Conservation (phyloP, 306 rosid genomes). For the Geum urbanum region DNA sequence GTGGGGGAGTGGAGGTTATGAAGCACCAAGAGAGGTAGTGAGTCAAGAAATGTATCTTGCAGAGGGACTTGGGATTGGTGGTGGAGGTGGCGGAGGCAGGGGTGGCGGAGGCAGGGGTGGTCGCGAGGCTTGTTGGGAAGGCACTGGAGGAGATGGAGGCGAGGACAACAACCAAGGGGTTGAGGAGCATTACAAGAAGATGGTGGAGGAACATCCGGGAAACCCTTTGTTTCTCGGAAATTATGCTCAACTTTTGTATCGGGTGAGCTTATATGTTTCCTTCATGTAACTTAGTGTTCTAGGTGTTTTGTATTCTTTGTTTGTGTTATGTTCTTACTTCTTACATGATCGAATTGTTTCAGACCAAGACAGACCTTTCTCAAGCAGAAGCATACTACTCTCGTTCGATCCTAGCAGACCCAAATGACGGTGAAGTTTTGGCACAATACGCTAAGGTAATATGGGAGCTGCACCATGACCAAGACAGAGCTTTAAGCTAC, state of each 20-base stretch:
- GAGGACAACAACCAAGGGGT: slow-evolving; percentile 45
- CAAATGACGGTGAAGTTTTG: slow-evolving; percentile 66
- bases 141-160: slow-evolving; percentile 46
- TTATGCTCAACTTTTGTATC: slow-evolving; percentile 67
- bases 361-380: slow-evolving; percentile 54
- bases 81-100: slow-evolving; percentile 27
- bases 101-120: slow-evolving; percentile 29
- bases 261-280: slow-evolving; percentile 34
- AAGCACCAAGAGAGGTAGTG: slow-evolving; percentile 16
- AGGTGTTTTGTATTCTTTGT: not conserved
- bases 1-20: slow-evolving; percentile 31
- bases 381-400: slow-evolving; percentile 71
- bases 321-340: not conserved
- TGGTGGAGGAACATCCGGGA: slow-evolving; percentile 78
- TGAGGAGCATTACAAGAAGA: slow-evolving; percentile 62
- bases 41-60: slow-evolving; percentile 48
- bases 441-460: slow-evolving; percentile 72
- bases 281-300: not conserved
- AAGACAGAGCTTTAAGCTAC: slow-evolving; percentile 60
- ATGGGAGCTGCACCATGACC: slow-evolving; percentile 73
- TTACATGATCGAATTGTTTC: slow-evolving; percentile 11
- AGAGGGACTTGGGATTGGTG: slow-evolving; percentile 52
- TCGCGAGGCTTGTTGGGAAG: slow-evolving; percentile 31
- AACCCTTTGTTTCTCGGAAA: slow-evolving; percentile 73
- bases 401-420: slow-evolving; percentile 69